phyloP scores from a whole-genome alignment of 192 early-diverging fungal genomes.

The Hyaloraphidium curvatum region DNA sequence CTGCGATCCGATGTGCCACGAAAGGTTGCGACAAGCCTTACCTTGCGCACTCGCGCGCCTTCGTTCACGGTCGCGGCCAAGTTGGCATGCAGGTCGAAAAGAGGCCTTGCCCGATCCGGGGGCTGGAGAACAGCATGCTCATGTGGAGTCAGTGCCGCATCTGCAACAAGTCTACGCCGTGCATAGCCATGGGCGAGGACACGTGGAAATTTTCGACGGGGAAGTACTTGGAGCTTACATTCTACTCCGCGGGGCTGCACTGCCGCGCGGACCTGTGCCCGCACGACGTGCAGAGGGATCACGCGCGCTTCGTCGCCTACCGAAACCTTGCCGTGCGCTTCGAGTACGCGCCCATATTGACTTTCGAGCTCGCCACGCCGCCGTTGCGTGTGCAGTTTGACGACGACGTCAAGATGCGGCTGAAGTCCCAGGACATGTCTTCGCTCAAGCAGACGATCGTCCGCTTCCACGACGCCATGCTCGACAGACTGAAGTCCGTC shows the following conservation, averaged over 20 bases:
- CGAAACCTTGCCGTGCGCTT: conserved; percentile 61
- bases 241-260: conserved; percentile 50
- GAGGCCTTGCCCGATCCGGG: conserved; percentile 29
- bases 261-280: conserved; percentile 53
- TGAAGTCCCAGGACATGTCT: conserved; percentile 58
- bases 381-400: conserved; percentile 41
- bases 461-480: conserved; percentile 71
- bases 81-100: conserved; percentile 57
- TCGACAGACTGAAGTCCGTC: conserved; percentile 58
- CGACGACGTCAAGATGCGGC: conserved; percentile 34
- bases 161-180: conserved; percentile 49
- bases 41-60: conserved; percentile 63
- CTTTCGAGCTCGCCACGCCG: conserved; percentile 54
- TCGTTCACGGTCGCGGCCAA: conserved; percentile 62
- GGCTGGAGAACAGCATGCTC: conserved; percentile 52
- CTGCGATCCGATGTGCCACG: conserved; percentile 31
- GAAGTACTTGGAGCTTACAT: conserved; percentile 82
- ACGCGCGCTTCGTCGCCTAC: conserved; percentile 66
- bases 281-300: conserved; percentile 65
- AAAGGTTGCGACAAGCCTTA: conserved; percentile 58
- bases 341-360: conserved; percentile 45
- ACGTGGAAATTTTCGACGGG: conserved; percentile 93
- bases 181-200: conserved; percentile 60
- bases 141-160: conserved; percentile 80
- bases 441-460: conserved; percentile 44